Evolutionary conservation across 345 rosid genomes (phyloP), one percentile per base, ranked within the genome.

Genomic region (Euphorbia lathyris): DNA sequence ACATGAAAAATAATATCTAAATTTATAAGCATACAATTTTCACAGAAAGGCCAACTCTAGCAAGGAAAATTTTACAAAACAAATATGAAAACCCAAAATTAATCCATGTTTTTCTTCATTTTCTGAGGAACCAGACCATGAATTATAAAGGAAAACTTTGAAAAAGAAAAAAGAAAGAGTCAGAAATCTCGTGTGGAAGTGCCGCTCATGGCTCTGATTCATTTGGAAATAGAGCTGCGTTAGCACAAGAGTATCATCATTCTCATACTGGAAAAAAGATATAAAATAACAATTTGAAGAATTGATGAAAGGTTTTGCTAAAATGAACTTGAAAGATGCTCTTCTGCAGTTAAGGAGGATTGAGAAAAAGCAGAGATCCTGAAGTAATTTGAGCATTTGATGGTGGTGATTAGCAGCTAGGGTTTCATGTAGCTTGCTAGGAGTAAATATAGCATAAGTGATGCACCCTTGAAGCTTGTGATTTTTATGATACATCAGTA

Each of bases 121-220:
- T n/a, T 7, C 25, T 19, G 10, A n/a, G 23, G 25, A 51, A 51
- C 25, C 56, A 51, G 56, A 51, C 10, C 20, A n/a, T 19, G 7
- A 51, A 51, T 4, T 1, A 20, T 5, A 51, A 20, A 20, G 23
- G 9, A 51, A 51, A 51, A n/a, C 7, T 51, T 51, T 51, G 56
- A n/a, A n/a, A 51, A n/a, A 51, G 1, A 51, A 19, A 51, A 51
- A 10, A 5, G 22, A 19, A 6, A n/a, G 56, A 51, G 56, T 51
- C 56, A 51, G 56, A 51, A 51, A 51, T 51, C 56, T 51, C 56
- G 56, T 51, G 56, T 51, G 56, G 56, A 51, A n/a, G 56, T 51
- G 56, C 56, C 56, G 25, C 56, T 51, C 56, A 51, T 20, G 56
- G 56, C 56, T 6, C 56, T 51, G 9, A 23, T 51, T 20, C 19